These are phyloP conservation scores for Populus tomentosa DNA, from an alignment of 441 rosid species.

Conservation along the genomic window DNA sequence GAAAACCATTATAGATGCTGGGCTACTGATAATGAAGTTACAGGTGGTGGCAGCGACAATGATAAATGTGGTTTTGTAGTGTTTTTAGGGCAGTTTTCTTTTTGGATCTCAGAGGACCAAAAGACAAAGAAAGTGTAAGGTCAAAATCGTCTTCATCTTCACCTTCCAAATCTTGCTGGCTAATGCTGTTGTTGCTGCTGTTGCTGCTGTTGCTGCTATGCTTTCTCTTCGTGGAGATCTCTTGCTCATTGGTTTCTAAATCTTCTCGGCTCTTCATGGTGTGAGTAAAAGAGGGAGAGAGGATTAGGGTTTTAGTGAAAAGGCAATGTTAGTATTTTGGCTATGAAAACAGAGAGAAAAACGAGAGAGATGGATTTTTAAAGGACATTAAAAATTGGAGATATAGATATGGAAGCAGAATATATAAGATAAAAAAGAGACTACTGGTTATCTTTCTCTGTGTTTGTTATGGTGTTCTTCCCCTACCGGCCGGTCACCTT, in stretches of 20 bases:
- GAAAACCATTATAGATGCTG: background rate
- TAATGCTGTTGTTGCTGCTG: background rate
- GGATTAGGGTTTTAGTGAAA: background rate
- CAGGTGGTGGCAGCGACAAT: background rate
- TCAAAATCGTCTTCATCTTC: slow-evolving; percentile 4
- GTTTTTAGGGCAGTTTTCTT: background rate
- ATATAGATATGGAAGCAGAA: background rate
- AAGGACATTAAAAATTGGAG: background rate
- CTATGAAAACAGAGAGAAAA: no score
- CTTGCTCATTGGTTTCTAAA: background rate
- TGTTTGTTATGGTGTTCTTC: background rate
- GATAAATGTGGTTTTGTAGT: background rate
- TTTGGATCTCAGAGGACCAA: background rate
- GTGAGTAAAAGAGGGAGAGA: background rate
- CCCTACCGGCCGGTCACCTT: background rate
- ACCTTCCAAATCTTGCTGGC: background rate
- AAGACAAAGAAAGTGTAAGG: slow-evolving; percentile 18
- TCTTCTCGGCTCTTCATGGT: slow-evolving; percentile 6
- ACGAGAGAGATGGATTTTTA: background rate
- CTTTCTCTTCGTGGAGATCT: slow-evolving; percentile 6
- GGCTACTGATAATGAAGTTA: background rate
- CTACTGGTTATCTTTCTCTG: slow-evolving; percentile 4
- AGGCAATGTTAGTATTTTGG: no score
- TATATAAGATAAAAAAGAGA: background rate
- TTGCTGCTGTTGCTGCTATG: background rate